Evolutionary conservation across 2,329 filamentous ascomycete species (phyloP).

Genomic region (Orbilia blumenaviensis): DNA sequence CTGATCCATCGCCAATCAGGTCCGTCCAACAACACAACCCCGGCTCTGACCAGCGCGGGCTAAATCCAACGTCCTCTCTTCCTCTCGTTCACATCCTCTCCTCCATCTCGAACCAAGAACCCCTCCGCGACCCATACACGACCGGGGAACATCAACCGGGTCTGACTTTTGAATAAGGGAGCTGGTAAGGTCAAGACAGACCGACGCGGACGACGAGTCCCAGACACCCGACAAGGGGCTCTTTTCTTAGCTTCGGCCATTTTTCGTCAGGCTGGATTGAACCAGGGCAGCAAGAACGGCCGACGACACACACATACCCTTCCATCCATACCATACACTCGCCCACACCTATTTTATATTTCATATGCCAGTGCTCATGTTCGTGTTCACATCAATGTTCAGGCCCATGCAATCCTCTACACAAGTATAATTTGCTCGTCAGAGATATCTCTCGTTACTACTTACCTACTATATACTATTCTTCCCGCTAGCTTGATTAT

Average conservation of each 20-base stretch:
- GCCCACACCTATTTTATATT: neutral
- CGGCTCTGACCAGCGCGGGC: conserved; percentile 22
- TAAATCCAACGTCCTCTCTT: conserved; percentile 31
- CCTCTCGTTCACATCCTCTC: neutral
- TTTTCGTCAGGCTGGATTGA: conserved; percentile 34
- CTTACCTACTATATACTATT: neutral
- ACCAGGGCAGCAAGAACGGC: conserved; percentile 30
- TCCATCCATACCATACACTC: neutral
- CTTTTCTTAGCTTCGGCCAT: conserved; percentile 35
- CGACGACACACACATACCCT: conserved; percentile 35
- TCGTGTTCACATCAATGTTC: neutral
- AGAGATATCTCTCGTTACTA: neutral
- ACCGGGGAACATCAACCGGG: conserved; percentile 52
- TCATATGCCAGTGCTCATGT: neutral
- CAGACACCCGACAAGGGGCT: conserved; percentile 44
- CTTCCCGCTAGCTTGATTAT: neutral
- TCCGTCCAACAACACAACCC: conserved; percentile 28
- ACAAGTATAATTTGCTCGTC: neutral
- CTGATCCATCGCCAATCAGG: conserved; percentile 54
- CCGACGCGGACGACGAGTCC: conserved; percentile 48
- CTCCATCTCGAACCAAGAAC: neutral
- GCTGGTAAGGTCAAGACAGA: conserved; percentile 17
- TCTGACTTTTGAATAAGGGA: conserved; percentile 42
- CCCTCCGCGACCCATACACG: neutral
- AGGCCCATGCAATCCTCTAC: neutral